Conservation (phyloP, 352 stramenopile species). For the Pythium chondricola region DNA sequence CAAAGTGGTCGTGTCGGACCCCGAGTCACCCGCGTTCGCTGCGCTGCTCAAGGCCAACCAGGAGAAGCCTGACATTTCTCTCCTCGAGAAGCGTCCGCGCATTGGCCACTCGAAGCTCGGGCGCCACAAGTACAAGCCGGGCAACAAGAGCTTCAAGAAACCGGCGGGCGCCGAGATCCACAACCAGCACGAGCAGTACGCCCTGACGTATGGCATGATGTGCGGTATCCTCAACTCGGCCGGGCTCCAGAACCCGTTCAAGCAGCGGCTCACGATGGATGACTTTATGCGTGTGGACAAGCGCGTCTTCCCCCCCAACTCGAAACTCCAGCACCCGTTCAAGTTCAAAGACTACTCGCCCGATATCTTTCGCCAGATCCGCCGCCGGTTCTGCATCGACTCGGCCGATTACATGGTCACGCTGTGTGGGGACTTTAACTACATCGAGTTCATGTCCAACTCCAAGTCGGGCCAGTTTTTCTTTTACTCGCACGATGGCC, state of each 20-base stretch:
- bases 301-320: conserved; percentile 62
- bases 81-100: conserved; percentile 52
- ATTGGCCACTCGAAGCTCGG: conserved; percentile 47
- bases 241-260: conserved; percentile 72
- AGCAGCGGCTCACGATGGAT: conserved; percentile 82
- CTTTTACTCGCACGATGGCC: conserved; percentile 97
- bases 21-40: conserved; percentile 32
- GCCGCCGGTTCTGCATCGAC: conserved; percentile 68
- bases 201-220: conserved; percentile 98
- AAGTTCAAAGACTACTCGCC: conserved; percentile 93
- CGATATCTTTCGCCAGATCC: conserved; percentile 80
- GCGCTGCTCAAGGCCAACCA: conserved; percentile 34
- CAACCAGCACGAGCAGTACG: conserved; percentile 94
- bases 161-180: conserved; percentile 73
- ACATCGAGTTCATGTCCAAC: conserved; percentile 98
- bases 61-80: conserved; percentile 37
- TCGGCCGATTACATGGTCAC: conserved; percentile 88
- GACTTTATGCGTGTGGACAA: conserved; percentile 89
- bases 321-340: conserved; percentile 74
- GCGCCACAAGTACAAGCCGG: conserved; percentile 41
- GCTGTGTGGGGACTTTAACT: conserved; percentile 93
- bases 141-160: conserved; percentile 56
- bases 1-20: conserved; percentile 25
- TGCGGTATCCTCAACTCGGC: conserved; percentile 95
- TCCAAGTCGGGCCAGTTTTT: conserved; percentile 99